These are phyloP conservation scores for Paramyrothecium sp. DNA, from an alignment of 2,329 filamentous ascomycete genomes.

Conservation along the genomic window DNA sequence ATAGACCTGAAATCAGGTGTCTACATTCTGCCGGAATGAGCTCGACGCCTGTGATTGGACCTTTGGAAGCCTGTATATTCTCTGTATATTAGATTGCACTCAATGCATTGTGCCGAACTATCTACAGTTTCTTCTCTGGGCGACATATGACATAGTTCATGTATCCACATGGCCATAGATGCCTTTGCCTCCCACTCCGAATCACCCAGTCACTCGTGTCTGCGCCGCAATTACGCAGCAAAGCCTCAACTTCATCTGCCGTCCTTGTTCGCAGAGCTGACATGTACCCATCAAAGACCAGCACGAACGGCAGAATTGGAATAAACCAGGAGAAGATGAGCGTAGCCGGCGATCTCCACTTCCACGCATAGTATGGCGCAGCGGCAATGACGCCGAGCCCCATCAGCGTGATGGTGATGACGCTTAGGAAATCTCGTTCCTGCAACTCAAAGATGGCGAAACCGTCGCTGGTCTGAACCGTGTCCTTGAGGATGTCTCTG, in stretches of 20 bases:
- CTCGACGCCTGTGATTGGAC: too few species aligned
- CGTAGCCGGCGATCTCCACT: conserved; percentile 49
- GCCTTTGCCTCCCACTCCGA: conserved; percentile 41
- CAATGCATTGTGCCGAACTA: neutral
- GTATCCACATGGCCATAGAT: conserved; percentile 50
- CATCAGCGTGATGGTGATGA: conserved; percentile 52
- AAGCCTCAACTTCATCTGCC: conserved; percentile 58
- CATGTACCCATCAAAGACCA: conserved; percentile 68
- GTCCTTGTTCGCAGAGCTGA: conserved; percentile 67
- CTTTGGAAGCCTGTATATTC: neutral
- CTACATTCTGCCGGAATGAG: too few species aligned
- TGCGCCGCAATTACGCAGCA: conserved; percentile 55
- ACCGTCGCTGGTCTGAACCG: conserved; percentile 62
- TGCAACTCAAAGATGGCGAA: conserved; percentile 77
- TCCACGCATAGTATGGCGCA: conserved; percentile 52
- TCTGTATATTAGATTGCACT: neutral
- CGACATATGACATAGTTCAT: conserved; percentile 52
- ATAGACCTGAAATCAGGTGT: conserved; percentile 19
- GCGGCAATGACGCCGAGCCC: conserved; percentile 49
- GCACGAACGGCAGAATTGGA: conserved; percentile 65
- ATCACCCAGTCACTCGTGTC: conserved; percentile 46
- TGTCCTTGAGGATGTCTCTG: conserved; percentile 59
- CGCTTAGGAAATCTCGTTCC: conserved; percentile 55
- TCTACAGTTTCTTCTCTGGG: conserved; percentile 21
- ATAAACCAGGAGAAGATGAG: conserved; percentile 66